These are phyloP conservation scores for Danielia reshetovae DNA, from an alignment of 805 yeast genomes.

Conservation along the genomic window DNA sequence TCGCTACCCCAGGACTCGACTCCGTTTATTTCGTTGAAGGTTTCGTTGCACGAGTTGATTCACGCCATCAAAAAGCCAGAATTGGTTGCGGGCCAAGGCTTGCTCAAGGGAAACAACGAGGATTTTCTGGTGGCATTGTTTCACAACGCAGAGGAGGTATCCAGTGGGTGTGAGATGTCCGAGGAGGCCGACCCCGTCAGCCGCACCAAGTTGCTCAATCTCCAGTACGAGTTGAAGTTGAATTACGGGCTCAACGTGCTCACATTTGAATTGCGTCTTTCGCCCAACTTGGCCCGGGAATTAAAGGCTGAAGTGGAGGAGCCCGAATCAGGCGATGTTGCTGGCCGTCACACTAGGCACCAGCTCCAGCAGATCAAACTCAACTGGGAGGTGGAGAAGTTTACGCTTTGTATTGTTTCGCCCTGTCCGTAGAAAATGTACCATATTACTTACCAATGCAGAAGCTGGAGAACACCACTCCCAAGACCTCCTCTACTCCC, in stretches of 20 bases:
- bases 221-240: constrained; percentile 41
- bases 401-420: constrained; percentile 30
- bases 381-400: constrained; percentile 44
- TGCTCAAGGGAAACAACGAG: constrained; percentile 27
- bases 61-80: constrained; percentile 29
- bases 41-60: constrained; percentile 33
- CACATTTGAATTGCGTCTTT: constrained; percentile 38
- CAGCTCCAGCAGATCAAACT: constrained; percentile 42
- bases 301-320: constrained; percentile 31
- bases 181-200: constrained; percentile 25
- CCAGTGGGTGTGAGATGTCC: constrained; percentile 41
- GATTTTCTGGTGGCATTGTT: constrained; percentile 37
- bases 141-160: constrained; percentile 43
- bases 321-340: constrained; percentile 18
- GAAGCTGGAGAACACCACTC: constrained; percentile 85
- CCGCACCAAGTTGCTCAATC: constrained; percentile 9
- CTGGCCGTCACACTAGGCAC: constrained; percentile 43
- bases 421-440: constrained; percentile 11
- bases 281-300: constrained; percentile 36
- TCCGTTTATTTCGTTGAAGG: constrained; percentile 45
- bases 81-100: constrained; percentile 29
- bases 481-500: constrained; percentile 86
- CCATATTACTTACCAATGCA: constrained; percentile 78
- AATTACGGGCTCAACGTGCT: constrained; percentile 45
- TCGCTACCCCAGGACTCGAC: constrained; percentile 43